These are phyloP conservation scores for Pseudogymnoascus sp. DNA, from an alignment of 2,329 filamentous ascomycete species.

Conservation along the genomic window DNA sequence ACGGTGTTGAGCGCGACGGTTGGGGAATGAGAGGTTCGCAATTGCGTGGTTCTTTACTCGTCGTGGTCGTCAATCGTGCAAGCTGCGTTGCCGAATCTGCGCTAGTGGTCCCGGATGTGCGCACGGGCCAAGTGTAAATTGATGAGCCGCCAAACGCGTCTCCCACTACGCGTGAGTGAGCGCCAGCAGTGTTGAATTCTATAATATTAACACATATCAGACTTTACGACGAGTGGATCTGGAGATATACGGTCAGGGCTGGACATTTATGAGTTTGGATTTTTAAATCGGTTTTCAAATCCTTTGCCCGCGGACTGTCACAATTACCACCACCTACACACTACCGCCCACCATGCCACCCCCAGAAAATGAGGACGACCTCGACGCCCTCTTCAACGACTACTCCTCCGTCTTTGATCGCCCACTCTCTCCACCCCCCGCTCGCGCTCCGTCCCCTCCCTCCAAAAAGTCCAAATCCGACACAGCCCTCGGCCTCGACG, in stretches of 20 bases:
- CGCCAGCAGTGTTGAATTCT: background rate
- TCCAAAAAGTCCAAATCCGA: constrained; percentile 23
- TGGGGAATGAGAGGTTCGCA: constrained; percentile 20
- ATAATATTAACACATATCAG: too few relatives aligned
- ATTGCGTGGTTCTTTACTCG: constrained; percentile 18
- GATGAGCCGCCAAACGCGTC: background rate
- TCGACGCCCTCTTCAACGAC: constrained; percentile 61
- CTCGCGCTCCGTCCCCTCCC: constrained; percentile 18
- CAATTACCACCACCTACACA: background rate
- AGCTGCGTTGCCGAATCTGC: constrained; percentile 17
- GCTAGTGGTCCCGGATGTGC: constrained; percentile 17
- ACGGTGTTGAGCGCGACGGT: constrained; percentile 29
- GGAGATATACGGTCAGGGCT: too few relatives aligned
- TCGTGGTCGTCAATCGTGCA: background rate
- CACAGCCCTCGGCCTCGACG: constrained; percentile 62
- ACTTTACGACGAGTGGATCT: background rate
- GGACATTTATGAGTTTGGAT: too few relatives aligned
- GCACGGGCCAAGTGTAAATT: background rate
- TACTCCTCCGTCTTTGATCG: constrained; percentile 26
- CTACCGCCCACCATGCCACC: background rate
- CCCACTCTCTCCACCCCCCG: constrained; percentile 23
- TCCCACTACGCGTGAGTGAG: background rate
- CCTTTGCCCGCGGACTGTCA: background rate
- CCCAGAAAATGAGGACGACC: constrained; percentile 38
- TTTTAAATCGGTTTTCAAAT: too few relatives aligned